These are phyloP conservation scores for Wickerhamiella shivajii DNA, from an alignment of 805 yeast genomes.

Conservation along the genomic window DNA sequence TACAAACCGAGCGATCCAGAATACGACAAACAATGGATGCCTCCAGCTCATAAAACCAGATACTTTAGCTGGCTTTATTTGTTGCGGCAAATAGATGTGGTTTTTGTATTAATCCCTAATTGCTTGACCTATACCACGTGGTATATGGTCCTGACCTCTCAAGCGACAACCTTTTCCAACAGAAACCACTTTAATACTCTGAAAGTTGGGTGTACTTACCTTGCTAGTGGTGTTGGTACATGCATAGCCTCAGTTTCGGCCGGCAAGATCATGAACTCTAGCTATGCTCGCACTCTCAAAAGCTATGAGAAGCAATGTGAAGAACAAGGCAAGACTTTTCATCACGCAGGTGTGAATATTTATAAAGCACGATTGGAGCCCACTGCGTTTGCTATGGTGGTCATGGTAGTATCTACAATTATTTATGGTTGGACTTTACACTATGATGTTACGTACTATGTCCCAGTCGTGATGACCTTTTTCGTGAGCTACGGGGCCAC, in stretches of 20 bases:
- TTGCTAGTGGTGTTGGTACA: slow-evolving; percentile 64
- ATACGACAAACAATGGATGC: slow-evolving; percentile 14
- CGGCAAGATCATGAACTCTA: slow-evolving; percentile 42
- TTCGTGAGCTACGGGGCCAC: slow-evolving; percentile 44
- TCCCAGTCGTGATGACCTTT: slow-evolving; percentile 43
- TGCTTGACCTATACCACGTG: slow-evolving; percentile 54
- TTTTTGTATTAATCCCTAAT: slow-evolving; percentile 37
- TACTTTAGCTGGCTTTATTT: slow-evolving; percentile 27
- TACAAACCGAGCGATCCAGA: slow-evolving; percentile 10
- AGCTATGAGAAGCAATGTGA: slow-evolving; percentile 15
- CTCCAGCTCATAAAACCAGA: slow-evolving; percentile 10
- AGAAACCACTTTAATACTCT: slow-evolving; percentile 38
- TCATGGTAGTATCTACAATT: slow-evolving; percentile 30
- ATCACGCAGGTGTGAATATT: no score
- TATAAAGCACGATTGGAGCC: slow-evolving; percentile 40
- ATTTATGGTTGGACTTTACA: slow-evolving; percentile 65
- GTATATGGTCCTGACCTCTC: slow-evolving; percentile 52
- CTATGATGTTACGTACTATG: slow-evolving; percentile 32
- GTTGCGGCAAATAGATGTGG: slow-evolving; percentile 33
- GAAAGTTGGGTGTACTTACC: slow-evolving; percentile 55
- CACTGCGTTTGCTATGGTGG: slow-evolving; percentile 29
- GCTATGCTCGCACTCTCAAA: slow-evolving; percentile 28
- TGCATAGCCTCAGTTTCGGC: slow-evolving; percentile 43
- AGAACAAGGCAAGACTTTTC: slow-evolving; percentile 27
- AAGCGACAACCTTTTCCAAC: slow-evolving; percentile 39